Percentiles rank a stretch among this genome's conserved stretches.
Evolutionary conservation across 345 rosid genomes (phyloP).

Genomic region (Ricinus communis): DNA sequence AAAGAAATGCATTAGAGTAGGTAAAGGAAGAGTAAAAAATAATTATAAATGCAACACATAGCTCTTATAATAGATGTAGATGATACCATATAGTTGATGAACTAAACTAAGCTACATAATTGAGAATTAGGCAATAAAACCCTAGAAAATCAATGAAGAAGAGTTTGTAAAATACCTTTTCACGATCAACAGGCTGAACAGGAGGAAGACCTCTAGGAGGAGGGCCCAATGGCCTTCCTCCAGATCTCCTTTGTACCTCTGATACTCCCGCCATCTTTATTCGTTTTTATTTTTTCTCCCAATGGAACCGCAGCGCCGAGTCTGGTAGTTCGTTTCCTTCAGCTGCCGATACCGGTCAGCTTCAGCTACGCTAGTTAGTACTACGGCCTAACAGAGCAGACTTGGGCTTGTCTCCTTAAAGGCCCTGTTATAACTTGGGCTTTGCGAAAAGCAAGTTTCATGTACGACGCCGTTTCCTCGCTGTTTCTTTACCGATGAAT

Average conservation of each 20-base stretch:
- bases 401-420: too few species aligned
- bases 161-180: slow-evolving; percentile 47
- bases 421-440: too few species aligned
- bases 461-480: too few species aligned
- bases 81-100: too few species aligned
- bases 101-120: too few species aligned
- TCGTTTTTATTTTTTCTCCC: slow-evolving; percentile 11
- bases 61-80: too few species aligned
- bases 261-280: slow-evolving; percentile 53
- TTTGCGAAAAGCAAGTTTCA: too few species aligned
- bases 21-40: too few species aligned
- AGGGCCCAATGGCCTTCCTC: slow-evolving; percentile 58
- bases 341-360: not conserved
- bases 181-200: slow-evolving; percentile 79
- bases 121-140: slow-evolving; percentile 27
- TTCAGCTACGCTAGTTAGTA: too few species aligned
- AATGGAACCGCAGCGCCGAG: not conserved
- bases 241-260: slow-evolving; percentile 54
- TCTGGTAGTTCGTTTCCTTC: not conserved
- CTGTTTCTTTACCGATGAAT: too few species aligned
- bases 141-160: slow-evolving; percentile 24
- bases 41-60: too few species aligned
- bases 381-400: too few species aligned
- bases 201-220: slow-evolving; percentile 59
- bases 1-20: not conserved